Base-by-base conservation (phyloP, 768 basidiomycete genomes). In the Pulveroboletus frians region DNA sequence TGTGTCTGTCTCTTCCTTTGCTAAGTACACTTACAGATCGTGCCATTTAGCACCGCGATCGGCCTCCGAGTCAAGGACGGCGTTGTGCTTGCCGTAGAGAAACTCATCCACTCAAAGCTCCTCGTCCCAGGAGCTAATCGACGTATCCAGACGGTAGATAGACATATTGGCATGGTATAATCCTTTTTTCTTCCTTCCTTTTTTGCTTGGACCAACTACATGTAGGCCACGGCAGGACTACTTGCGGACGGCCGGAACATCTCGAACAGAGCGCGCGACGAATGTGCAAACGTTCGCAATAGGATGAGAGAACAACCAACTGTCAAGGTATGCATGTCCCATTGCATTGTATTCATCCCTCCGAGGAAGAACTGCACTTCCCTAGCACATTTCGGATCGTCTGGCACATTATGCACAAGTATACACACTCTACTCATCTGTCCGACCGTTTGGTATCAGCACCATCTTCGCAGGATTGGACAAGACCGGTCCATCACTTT, bases 391-490 rank as follows among this genome's bases (percentile, higher is more conserved):
- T 43, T 73, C 87, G 46, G 87, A 91, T 63, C 87, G 94, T 51
- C 62, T 99, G 39, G 85, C 88, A 2, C 76, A 81, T n/a, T 95
- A 91, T 67, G 85, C 91, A 9, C 96, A 99, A 72, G 83, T 85
- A 38, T 98, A 97, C 72, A 99, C 96, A 6, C 82, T 97, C 35
- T 97, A 98, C 72, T 97, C 94, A 1, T 97, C 94, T 20, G 95
- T 98, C 32, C 84, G 96, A 35, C 96, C 96, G 1, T 98, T 98
- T 61, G 96, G 95, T 17, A 85, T 95, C 62, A 92, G 92, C 63
- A 87, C 93, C 37, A 88, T 99, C 64, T 70, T 98, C 20, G 94
- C 85, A 37, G 83, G 87, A 18, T 80, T 94, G 9, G 95, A 98
- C 73, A 87, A 90, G 70, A 77, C 79, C 39, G 92, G 91, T 5